phyloP scores from a whole-genome alignment of 768 basidiomycete genomes.

The Termitomyces eurrhizus region DNA sequence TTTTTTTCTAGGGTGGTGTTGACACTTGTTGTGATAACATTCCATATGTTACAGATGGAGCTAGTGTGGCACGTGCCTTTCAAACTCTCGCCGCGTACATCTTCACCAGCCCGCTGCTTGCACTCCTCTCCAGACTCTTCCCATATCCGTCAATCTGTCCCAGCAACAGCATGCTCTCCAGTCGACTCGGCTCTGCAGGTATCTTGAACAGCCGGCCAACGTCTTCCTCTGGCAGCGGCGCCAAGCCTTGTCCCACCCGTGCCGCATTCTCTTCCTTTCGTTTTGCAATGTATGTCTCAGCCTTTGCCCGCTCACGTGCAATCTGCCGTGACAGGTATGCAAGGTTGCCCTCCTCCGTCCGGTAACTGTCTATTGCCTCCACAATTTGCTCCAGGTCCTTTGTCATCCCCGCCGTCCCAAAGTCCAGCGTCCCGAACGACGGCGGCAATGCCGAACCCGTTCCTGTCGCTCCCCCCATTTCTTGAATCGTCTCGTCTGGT shows the following conservation, averaged over 20 bases:
- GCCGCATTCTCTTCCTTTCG: constrained; percentile 84
- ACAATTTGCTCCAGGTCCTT: constrained; percentile 81
- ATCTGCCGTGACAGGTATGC: constrained; percentile 88
- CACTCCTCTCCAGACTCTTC: constrained; percentile 65
- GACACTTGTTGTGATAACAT: constrained; percentile 10
- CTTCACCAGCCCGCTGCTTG: constrained; percentile 69
- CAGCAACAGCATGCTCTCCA: constrained; percentile 82
- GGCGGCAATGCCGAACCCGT: constrained; percentile 44
- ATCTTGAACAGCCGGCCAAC: constrained; percentile 83
- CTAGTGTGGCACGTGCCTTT: background rate
- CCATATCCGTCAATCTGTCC: constrained; percentile 88
- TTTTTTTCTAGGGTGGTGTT: constrained; percentile 4
- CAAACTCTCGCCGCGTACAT: constrained; percentile 67
- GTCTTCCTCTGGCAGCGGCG: constrained; percentile 86
- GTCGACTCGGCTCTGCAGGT: constrained; percentile 80
- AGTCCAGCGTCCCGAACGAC: constrained; percentile 66
- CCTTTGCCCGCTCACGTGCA: constrained; percentile 74
- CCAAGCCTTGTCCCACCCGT: constrained; percentile 77
- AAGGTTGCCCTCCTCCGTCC: constrained; percentile 89
- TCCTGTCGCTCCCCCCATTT: constrained; percentile 34
- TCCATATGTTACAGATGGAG: background rate
- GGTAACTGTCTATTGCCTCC: constrained; percentile 81
- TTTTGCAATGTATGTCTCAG: constrained; percentile 77
- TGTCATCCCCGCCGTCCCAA: constrained; percentile 65
- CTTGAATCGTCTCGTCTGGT: constrained; percentile 35